Percentiles rank a stretch among this genome's conserved stretches.
Evolutionary conservation across 208 protist genomes (phyloP).

Genomic region (Naegleria gruberi): DNA sequence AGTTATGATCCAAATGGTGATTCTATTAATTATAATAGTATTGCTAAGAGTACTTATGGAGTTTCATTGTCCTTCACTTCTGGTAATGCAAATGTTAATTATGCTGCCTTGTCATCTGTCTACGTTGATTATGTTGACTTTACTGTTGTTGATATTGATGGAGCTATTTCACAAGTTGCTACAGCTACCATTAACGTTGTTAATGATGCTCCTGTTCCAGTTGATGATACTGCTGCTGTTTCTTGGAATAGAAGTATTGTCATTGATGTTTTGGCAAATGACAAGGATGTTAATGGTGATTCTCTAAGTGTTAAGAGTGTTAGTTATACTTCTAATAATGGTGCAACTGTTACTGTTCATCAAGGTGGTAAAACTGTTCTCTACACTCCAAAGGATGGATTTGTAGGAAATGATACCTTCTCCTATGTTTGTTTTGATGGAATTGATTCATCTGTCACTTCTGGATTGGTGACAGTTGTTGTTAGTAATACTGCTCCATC

Average conservation of each 20-base stretch:
- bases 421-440: neutral
- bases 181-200: neutral
- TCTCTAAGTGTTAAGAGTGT: neutral
- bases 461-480: neutral
- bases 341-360: neutral
- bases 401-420: neutral
- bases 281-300: neutral
- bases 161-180: neutral
- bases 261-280: neutral
- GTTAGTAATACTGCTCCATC: neutral
- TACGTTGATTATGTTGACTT: neutral
- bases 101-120: no score
- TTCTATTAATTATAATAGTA: neutral
- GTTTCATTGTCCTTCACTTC: no score
- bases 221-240: neutral
- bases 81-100: no score
- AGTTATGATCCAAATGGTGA: constrained; percentile 6
- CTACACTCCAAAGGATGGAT: neutral
- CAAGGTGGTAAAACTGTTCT: neutral
- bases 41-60: no score
- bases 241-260: neutral
- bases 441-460: neutral
- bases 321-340: neutral
- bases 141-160: neutral
- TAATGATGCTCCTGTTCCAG: neutral